Evolutionary conservation across 1,284 basidiomycete genomes (phyloP), one percentile per base, ranked within the genome.

Genomic region (Sanghuangporus baumii): DNA sequence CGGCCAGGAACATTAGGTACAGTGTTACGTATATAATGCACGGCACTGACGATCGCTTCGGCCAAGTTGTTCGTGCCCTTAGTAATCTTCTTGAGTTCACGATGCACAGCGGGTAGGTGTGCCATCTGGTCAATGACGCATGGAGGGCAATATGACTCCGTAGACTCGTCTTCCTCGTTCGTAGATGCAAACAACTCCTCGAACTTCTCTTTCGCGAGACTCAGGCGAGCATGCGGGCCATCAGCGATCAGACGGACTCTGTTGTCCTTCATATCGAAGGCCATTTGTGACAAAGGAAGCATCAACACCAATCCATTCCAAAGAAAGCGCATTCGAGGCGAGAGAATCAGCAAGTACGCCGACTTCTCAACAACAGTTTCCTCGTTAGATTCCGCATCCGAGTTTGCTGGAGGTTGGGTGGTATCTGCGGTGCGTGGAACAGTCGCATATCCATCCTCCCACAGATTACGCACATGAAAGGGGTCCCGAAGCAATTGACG

Each of bases 271-370:
- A 93, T 76, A 59, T 89, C 91, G 36, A 96, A 79, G 40, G 93
- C 88, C 68, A 94, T 79, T 69, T 78, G 85, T 12, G 87, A 84
- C 31, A 94, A 76, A 61, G 84, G 81, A 26, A 88, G 75, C 70
- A 91, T 76, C 66, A 93, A 83, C 73, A 98, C 93, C 60, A 93
- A 79, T 6, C 97, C 97, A 55, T 91, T 94, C 97, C 97, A 99
- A 56, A 96, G 80, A 76, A 98, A 99, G 50, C 88, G 87, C 26
- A 84, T 87, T 31, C 89, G 83, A 9, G 97, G 96, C 41, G 94
- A 93, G 43, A 99, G 76, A 31, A 98, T 77, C 55, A 99, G 81
- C 34, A 99, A 78, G 72, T 99, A 99, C 43, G 76, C 76, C 6
- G 76, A 74, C 16, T 74, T 70, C 36, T 75, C 72, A 31, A 75